Evolutionary conservation across 768 basidiomycete genomes (phyloP), one percentile per base, ranked within the genome.

Genomic region (Candolleomyces eurysporus): DNA sequence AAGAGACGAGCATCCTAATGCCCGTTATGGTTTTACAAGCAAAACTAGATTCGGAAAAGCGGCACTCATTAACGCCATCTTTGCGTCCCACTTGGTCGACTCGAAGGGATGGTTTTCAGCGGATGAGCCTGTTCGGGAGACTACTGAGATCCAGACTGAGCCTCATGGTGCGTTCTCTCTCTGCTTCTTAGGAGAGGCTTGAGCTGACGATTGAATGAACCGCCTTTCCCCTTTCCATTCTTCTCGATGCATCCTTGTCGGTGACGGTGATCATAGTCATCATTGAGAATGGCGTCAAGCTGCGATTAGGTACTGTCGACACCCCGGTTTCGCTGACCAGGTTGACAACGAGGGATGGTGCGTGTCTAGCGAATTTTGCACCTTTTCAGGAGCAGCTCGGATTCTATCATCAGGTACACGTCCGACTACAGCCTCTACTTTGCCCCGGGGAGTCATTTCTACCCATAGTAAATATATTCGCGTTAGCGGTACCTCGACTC

Each of bases 331-430:
- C 68, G 96, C 96, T 51, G 96, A 99, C 83, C 93, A 95, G 70
- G 87, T 99, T 73, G 96, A 99, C 85, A 99, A 99, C 76, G 96
- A 99, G 76, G 91, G 91, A 75, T 98, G 97, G 93, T 95, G 68
- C 52, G 88, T 75, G 31, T 42, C 42, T 45, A 26, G 26, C 26
- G 26, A 2, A 26, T 4, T 26, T 26, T 4, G 26, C 26, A 26
- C 4, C 26, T 26, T 2, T 26, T 26, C 4, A 26, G 26, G 26
- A 26, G 26, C 26, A 26, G 4, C 26, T 26, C 26, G 26, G 26
- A 26, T 4, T 4, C 26, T 26, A 26, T 26, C 26, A 26, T 26
- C 26, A 26, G 4, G 26, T 57, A 88, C 88, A 21, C 88, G 84
- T 67, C 32, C 79, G 83, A 50, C 80, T 96, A 53, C 89, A 91